These are phyloP conservation scores for Rhizopogon vinicolor DNA, from an alignment of 768 basidiomycete species.

Conservation along the genomic window DNA sequence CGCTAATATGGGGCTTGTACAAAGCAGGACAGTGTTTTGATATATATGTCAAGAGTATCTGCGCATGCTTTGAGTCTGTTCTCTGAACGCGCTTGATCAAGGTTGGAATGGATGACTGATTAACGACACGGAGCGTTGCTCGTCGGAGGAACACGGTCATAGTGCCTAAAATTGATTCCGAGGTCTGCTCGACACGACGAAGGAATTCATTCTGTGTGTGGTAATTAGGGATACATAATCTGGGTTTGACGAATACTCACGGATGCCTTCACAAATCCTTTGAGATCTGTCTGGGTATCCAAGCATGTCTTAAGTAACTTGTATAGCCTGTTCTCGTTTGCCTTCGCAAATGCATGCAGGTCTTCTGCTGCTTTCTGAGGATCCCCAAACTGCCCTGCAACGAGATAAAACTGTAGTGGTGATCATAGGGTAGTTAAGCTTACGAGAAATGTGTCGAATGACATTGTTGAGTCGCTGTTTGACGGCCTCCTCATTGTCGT, in stretches of 20 bases:
- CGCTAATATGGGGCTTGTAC: slow-evolving; percentile 68
- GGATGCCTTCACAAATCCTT: slow-evolving; percentile 70
- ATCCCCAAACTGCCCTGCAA: slow-evolving; percentile 56
- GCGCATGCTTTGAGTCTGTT: slow-evolving; percentile 39
- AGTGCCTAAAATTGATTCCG: slow-evolving; percentile 56
- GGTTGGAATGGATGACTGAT: slow-evolving; percentile 80
- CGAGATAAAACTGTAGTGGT: neutral
- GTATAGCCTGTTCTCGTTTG: slow-evolving; percentile 84
- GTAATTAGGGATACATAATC: neutral
- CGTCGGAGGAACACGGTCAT: slow-evolving; percentile 69
- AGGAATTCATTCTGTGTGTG: slow-evolving; percentile 66
- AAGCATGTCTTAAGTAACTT: slow-evolving; percentile 77
- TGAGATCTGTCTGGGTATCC: slow-evolving; percentile 83
- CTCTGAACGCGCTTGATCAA: slow-evolving; percentile 67
- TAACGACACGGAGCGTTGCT: slow-evolving; percentile 68
- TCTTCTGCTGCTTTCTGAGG: slow-evolving; percentile 74
- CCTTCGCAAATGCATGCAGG: slow-evolving; percentile 74
- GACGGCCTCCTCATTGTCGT: slow-evolving; percentile 69
- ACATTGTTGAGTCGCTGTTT: slow-evolving; percentile 48
- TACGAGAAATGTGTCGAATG: slow-evolving; percentile 60
- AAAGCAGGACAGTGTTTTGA: slow-evolving; percentile 75
- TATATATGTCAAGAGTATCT: slow-evolving; percentile 49
- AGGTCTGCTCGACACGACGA: slow-evolving; percentile 69
- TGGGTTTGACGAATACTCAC: slow-evolving; percentile 30
- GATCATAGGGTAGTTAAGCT: slow-evolving; percentile 15